These are phyloP conservation scores for Scenedesmus sp. DNA, from an alignment of 163 green algal genomes.

Conservation along the genomic window DNA sequence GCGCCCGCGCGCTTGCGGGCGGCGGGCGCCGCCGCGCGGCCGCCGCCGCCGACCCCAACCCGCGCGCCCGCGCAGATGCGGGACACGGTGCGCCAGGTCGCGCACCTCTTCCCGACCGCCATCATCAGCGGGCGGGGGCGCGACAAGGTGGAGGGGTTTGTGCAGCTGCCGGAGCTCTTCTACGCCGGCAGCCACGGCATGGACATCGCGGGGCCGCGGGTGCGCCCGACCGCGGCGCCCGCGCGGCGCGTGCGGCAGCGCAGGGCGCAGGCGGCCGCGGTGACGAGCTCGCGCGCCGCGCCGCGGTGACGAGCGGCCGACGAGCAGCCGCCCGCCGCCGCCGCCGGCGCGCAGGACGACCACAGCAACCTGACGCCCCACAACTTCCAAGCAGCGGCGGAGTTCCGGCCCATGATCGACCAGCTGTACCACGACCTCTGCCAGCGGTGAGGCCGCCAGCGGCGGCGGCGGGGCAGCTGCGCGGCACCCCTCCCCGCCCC, in stretches of 20 bases:
- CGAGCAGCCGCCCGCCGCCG: too few species aligned
- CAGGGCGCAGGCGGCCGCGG: too few species aligned
- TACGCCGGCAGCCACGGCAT: constrained; percentile 98
- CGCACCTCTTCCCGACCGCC: constrained; percentile 89
- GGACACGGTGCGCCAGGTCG: constrained; percentile 77
- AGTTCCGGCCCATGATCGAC: constrained; percentile 86
- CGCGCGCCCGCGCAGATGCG: constrained; percentile 83
- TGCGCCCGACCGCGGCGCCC: too few species aligned
- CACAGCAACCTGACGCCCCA: constrained; percentile 25
- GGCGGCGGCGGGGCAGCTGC: background rate
- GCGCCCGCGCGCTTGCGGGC: too few species aligned
- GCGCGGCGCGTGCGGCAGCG: too few species aligned
- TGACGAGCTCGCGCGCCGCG: too few species aligned
- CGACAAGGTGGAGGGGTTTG: constrained; percentile 96
- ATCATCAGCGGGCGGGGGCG: constrained; percentile 94
- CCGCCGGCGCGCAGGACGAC: constrained; percentile 30
- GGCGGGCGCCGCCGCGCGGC: background rate
- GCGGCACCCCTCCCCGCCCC: background rate
- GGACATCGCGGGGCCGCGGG: constrained; percentile 92
- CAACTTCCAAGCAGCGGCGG: constrained; percentile 80
- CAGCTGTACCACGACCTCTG: constrained; percentile 68
- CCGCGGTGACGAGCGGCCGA: too few species aligned
- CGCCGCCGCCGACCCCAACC: background rate
- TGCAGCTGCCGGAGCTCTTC: constrained; percentile 93
- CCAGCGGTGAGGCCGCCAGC: constrained; percentile 45